Conservation (phyloP, 345 rosid species). For the Ailanthus altissimus region DNA sequence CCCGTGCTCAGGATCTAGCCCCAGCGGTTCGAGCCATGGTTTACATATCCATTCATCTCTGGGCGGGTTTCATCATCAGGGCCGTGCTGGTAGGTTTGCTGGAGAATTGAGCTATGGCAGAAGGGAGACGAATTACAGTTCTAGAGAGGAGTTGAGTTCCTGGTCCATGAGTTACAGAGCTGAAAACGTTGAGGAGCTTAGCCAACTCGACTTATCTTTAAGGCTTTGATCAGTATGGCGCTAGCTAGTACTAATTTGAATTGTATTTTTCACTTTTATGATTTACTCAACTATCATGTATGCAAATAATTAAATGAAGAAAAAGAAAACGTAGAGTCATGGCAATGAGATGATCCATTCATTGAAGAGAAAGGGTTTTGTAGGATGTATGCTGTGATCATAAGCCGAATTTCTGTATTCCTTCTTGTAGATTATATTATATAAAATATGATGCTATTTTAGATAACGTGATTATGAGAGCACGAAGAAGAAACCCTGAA, state of each 20-base stretch:
- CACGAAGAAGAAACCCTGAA: not conserved
- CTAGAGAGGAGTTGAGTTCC: conserved; percentile 44
- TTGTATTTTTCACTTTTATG: conserved; percentile 9
- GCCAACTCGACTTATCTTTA: conserved; percentile 76
- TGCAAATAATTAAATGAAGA: not conserved
- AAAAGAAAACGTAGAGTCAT: not conserved
- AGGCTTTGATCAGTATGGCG: conserved; percentile 50
- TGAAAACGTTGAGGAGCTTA: conserved; percentile 41
- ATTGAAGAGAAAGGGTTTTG: conserved; percentile 3
- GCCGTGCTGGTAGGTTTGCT: conserved; percentile 34
- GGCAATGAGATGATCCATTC: not conserved
- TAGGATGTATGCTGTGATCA: not conserved
- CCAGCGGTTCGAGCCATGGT: conserved; percentile 18
- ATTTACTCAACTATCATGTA: not conserved
- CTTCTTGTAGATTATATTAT: not conserved
- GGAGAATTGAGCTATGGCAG: conserved; percentile 34
- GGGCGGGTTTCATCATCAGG: conserved; percentile 39
- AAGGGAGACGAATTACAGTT: conserved; percentile 32
- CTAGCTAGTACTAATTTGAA: not conserved
- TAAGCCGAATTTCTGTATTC: conserved; percentile 1
- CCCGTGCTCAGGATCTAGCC: conserved; percentile 21
- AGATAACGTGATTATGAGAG: not conserved
- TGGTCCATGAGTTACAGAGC: too few species aligned
- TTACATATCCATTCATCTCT: conserved; percentile 22
- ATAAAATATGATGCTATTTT: not conserved